Percentiles rank a stretch among this genome's conserved stretches.
Evolutionary conservation across 805 yeast genomes (phyloP).

Genomic region (Kodamaea hsintzibuensis): DNA sequence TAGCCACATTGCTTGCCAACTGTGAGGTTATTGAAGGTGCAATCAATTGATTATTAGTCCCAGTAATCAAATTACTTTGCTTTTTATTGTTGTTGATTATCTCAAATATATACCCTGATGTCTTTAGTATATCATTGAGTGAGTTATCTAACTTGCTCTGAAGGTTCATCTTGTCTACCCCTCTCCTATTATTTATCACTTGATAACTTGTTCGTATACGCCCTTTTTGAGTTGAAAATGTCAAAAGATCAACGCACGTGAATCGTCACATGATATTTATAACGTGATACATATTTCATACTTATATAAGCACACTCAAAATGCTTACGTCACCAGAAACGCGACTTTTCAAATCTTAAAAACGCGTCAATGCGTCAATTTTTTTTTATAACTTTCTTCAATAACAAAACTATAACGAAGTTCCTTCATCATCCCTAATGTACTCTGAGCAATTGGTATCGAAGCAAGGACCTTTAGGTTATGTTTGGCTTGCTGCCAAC

Average conservation of each 20-base stretch:
- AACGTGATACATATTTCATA: no score
- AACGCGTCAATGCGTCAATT: neutral
- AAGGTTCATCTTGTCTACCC: conserved; percentile 29
- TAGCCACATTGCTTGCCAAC: conserved; percentile 32
- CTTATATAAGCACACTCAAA: no score
- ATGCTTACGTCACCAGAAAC: neutral
- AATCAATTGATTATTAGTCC: conserved; percentile 42
- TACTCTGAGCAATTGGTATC: conserved; percentile 34
- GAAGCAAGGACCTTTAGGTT: conserved; percentile 81
- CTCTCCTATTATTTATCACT: neutral
- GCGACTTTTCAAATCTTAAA: neutral
- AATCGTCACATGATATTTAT: no score
- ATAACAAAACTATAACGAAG: neutral
- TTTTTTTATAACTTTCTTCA: neutral
- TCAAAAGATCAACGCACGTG: neutral
- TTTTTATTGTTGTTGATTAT: conserved; percentile 40
- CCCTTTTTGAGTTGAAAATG: neutral
- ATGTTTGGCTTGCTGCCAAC: conserved; percentile 91
- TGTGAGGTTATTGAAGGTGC: conserved; percentile 38
- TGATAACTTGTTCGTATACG: neutral
- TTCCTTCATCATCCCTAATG: no score
- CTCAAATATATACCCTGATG: conserved; percentile 46
- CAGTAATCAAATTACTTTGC: conserved; percentile 43
- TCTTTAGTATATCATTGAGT: conserved; percentile 41
- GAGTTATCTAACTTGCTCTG: conserved; percentile 41